Evolutionary conservation across 768 basidiomycete species (phyloP), one percentile per base, ranked within the genome.

Genomic region (Omphalotus guepiniiformis): DNA sequence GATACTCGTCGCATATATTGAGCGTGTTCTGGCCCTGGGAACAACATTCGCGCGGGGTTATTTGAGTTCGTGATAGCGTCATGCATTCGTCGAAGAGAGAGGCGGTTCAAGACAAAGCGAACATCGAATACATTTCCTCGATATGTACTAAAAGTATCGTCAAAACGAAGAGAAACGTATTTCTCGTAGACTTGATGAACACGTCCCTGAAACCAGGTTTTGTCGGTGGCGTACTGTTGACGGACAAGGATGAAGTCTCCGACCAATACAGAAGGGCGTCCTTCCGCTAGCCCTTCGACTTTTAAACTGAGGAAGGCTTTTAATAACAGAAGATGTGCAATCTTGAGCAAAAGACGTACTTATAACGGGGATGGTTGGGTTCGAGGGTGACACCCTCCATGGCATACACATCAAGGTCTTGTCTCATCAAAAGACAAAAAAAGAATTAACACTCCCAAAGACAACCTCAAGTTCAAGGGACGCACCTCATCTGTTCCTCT

Each of bases 261-360:
- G 15, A 79, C 69, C 15, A 81, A 66, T 13, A 83, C 77, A 18
- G 75, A 78, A 0, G 80, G 81, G 3, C 80, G 68, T 40, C 76
- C 75, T 60, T 82, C 79, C 2, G 75, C 78, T 1, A 82, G 63
- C 4, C 80, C 80, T 26, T 75, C 68, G 7, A 84, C 79, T 26
- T 63, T 47, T 4, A 83, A 60, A 21, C 79, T 82, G 30, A 5
- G 12, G 11, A 34, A 2, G 15, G 29, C n/a, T n/a, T n/a, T n/a
- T n/a, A n/a, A n/a, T n/a, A n/a, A 16, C 26, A 49, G 12, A 15
- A 49, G 7, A 26, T 5, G 2, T 30, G 11, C n/a, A n/a, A n/a
- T n/a, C n/a, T n/a, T n/a, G n/a, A n/a, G n/a, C 30, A 13, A 25
- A n/a, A 36, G 8, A 55, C 71, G 49, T 51, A 76, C 76, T 71